Percentiles rank a stretch among this genome's conserved stretches.
These are phyloP conservation scores for Arabis hirsuta DNA, from an alignment of 345 rosid genomes.

Conservation along the genomic window DNA sequence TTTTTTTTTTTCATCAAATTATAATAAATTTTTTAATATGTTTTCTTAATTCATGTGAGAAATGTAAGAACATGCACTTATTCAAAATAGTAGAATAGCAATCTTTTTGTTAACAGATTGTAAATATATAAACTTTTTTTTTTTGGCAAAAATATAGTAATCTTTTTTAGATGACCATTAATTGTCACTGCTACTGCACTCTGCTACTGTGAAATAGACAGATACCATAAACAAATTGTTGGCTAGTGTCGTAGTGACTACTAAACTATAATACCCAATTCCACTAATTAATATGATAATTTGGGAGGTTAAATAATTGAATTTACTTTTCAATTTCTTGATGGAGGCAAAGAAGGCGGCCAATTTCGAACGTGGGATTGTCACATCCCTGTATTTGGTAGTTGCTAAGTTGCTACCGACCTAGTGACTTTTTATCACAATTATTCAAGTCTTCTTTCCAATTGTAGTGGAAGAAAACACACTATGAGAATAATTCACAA, in stretches of 20 bases:
- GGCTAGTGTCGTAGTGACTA: constrained; percentile 9
- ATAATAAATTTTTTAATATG: too few relatives aligned
- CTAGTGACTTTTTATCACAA: constrained; percentile 16
- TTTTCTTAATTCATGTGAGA: too few relatives aligned
- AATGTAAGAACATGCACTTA: too few relatives aligned
- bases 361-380: constrained; percentile 30
- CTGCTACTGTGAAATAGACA: constrained; percentile 1
- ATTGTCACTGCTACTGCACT: constrained; percentile 28
- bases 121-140: background rate
- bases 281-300: background rate
- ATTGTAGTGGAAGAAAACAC: background rate
- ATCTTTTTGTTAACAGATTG: background rate
- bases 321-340: constrained; percentile 25
- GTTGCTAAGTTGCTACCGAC: constrained; percentile 36
- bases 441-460: background rate
- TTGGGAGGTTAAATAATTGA: background rate
- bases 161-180: background rate
- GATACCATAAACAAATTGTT: background rate
- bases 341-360: constrained; percentile 3
- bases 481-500: constrained; percentile 25
- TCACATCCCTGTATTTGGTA: constrained; percentile 31
- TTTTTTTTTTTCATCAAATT: too few relatives aligned
- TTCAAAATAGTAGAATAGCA: too few relatives aligned
- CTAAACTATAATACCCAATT: constrained; percentile 8
- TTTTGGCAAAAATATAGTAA: background rate